Evolutionary conservation across 1,284 basidiomycete genomes (phyloP).

Genomic region (Papiliotrema laurentii): DNA sequence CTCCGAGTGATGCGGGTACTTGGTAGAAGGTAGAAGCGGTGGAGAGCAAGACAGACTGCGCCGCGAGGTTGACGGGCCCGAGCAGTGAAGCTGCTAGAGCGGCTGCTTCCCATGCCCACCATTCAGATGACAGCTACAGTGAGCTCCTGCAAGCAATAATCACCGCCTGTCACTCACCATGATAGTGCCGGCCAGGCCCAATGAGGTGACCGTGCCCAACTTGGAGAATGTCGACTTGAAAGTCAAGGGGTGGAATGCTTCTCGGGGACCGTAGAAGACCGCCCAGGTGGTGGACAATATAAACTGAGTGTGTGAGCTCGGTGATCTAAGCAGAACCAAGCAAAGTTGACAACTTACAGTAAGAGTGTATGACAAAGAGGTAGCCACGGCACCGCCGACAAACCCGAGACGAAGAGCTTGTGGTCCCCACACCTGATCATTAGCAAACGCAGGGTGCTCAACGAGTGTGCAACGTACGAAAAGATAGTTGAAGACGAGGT

Average conservation of each 20-base stretch:
- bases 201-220: slow-evolving; percentile 64
- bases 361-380: slow-evolving; percentile 81
- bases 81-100: slow-evolving; percentile 45
- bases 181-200: slow-evolving; percentile 66
- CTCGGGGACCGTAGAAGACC: slow-evolving; percentile 65
- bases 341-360: slow-evolving; percentile 52
- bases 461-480: no score
- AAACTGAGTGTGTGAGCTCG: slow-evolving; percentile 17
- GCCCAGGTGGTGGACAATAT: slow-evolving; percentile 65
- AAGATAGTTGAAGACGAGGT: slow-evolving; percentile 75
- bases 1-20: slow-evolving; percentile 72
- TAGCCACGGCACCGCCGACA: slow-evolving; percentile 87
- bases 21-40: slow-evolving; percentile 71
- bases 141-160: neutral
- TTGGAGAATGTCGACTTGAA: slow-evolving; percentile 61
- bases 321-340: slow-evolving; percentile 11
- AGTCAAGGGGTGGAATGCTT: slow-evolving; percentile 77
- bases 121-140: slow-evolving; percentile 47
- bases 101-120: slow-evolving; percentile 49
- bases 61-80: slow-evolving; percentile 52
- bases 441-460: slow-evolving; percentile 24
- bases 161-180: slow-evolving; percentile 52
- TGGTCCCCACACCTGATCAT: slow-evolving; percentile 73
- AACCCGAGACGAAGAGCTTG: slow-evolving; percentile 74
- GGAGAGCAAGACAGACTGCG: slow-evolving; percentile 54